Evolutionary conservation across 108 stramenopile genomes (phyloP).

Genomic region (Nitzschia palea): DNA sequence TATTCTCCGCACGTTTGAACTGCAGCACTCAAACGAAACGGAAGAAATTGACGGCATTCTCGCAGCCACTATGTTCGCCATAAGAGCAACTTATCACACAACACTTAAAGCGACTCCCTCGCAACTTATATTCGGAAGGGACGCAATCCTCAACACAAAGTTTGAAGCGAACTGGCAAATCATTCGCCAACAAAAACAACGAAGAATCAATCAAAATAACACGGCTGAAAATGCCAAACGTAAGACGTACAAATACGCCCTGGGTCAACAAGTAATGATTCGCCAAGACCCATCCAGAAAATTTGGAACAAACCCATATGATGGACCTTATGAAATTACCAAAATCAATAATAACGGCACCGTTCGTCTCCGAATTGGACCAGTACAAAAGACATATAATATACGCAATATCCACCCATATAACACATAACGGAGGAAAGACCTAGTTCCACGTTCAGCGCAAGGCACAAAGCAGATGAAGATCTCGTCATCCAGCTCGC

Average conservation of each 20-base stretch:
- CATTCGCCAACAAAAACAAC: neutral
- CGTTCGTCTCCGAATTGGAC: constrained; percentile 12
- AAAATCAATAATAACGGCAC: constrained; percentile 42
- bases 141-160: neutral
- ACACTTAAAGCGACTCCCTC: neutral
- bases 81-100: neutral
- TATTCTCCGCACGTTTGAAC: constrained; percentile 12
- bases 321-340: constrained; percentile 33
- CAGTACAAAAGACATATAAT: neutral
- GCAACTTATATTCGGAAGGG: neutral
- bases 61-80: neutral
- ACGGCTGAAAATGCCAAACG: neutral
- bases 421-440: no score
- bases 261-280: constrained; percentile 18
- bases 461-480: no score
- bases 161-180: neutral
- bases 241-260: neutral
- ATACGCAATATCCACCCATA: neutral
- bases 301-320: neutral
- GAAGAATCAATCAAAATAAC: neutral
- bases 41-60: no score
- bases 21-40: constrained; percentile 1
- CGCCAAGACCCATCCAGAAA: constrained; percentile 15
- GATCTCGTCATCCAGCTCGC: no score
- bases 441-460: no score